A percentile compares a stretch with the other conserved stretches of the same genome.
These are phyloP conservation scores for Citrus unshiu DNA, from an alignment of 345 rosid genomes.

Conservation along the genomic window DNA sequence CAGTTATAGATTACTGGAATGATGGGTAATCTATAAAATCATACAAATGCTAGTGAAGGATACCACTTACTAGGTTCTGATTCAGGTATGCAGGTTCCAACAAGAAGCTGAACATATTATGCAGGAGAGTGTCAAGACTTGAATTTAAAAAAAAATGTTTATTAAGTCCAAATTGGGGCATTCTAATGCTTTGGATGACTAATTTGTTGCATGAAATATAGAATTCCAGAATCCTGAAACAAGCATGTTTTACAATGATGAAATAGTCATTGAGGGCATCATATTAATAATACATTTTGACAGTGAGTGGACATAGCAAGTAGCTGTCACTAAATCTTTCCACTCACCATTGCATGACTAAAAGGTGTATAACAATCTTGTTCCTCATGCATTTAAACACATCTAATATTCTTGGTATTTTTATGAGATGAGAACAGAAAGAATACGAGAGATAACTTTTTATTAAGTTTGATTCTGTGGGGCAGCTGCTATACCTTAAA, in stretches of 20 bases:
- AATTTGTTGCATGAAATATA: not conserved
- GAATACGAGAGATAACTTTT: not conserved
- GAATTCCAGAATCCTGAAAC: not conserved
- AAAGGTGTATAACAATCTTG: not conserved
- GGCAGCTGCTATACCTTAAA: slow-evolving; percentile 29
- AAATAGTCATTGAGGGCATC: not conserved
- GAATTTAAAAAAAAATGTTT: not conserved
- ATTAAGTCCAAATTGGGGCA: not conserved
- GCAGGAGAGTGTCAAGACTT: not conserved
- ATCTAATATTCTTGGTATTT: not conserved
- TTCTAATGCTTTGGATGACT: not conserved
- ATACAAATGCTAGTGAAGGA: not conserved
- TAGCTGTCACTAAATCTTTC: no score
- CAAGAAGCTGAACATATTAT: not conserved
- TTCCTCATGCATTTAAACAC: not conserved
- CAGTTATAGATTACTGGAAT: not conserved
- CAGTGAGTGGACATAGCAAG: not conserved
- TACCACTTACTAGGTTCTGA: not conserved
- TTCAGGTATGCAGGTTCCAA: not conserved
- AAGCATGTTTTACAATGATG: not conserved
- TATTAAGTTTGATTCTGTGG: not conserved
- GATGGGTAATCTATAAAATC: not conserved
- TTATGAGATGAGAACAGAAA: not conserved
- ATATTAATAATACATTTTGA: not conserved
- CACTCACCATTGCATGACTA: no score